Conservation (phyloP, 306 rosid species). For the Vicia sativa region DNA sequence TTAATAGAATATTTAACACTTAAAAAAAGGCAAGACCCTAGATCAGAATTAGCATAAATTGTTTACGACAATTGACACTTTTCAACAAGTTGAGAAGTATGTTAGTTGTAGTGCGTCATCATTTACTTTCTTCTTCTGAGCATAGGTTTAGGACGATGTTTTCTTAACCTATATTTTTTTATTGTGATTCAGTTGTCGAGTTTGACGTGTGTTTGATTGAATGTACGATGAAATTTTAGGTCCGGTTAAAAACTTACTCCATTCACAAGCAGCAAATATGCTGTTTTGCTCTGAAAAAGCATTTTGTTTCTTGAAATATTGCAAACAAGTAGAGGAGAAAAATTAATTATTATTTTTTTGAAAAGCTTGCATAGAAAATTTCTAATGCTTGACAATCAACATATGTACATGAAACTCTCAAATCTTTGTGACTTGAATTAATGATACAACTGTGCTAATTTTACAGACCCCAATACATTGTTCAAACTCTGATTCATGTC, state of each 20-base stretch:
- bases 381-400: background rate
- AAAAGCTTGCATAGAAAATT: background rate
- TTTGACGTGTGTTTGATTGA: constrained; percentile 7
- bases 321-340: constrained; percentile 7
- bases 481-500: constrained; percentile 24
- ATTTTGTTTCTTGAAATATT: constrained; percentile 1
- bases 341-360: background rate
- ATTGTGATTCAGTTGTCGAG: background rate
- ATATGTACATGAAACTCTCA: background rate
- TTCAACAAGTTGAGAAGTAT: background rate
- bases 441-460: constrained; percentile 1
- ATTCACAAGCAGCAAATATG: constrained; percentile 3
- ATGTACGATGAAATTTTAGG: background rate
- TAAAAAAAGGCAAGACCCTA: background rate
- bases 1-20: background rate
- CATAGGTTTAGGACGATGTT: background rate
- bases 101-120: background rate
- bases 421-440: background rate
- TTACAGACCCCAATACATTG: background rate
- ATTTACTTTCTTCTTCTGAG: constrained; percentile 18
- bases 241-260: constrained; percentile 4
- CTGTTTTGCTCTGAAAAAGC: background rate
- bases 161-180: background rate
- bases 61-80: background rate
- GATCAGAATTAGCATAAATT: constrained; percentile 15